Percentiles rank a stretch among this genome's conserved stretches.
phyloP scores from a whole-genome alignment of 116 monocot genomes.

The Papilionanthe hybrid region DNA sequence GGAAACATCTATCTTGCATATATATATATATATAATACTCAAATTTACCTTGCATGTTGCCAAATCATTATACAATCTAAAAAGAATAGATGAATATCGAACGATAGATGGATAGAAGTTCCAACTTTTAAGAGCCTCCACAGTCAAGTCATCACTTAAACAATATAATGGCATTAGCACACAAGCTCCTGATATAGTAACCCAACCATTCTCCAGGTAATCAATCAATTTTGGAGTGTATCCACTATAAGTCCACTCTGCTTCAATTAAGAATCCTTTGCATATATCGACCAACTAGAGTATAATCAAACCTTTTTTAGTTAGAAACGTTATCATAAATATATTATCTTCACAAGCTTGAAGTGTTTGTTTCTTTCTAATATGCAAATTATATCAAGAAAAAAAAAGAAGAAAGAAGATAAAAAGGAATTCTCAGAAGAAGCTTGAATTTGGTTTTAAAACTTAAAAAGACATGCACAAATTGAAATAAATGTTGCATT shows the following conservation, averaged over 20 bases:
- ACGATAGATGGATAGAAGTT: background rate
- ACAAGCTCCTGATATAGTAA: background rate
- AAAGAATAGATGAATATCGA: background rate
- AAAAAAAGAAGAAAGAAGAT: no score
- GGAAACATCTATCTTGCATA: no score
- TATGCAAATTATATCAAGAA: no score
- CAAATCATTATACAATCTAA: background rate
- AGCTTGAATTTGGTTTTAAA: no score
- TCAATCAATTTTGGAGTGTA: slow-evolving; percentile 2
- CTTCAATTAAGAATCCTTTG: slow-evolving; percentile 4
- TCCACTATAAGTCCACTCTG: slow-evolving; percentile 5
- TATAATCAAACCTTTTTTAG: no score
- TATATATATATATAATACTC: background rate
- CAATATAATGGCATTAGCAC: background rate
- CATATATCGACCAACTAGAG: slow-evolving; percentile 6
- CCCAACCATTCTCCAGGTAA: slow-evolving; percentile 10
- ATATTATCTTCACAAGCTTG: no score
- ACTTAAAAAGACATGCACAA: no score
- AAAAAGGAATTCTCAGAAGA: no score
- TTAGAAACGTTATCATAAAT: no score
- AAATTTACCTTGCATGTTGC: background rate
- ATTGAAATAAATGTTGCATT: background rate
- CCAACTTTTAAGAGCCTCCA: background rate
- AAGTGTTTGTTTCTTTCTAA: no score
- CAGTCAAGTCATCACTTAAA: background rate